Evolutionary conservation across 106 monocot species (phyloP).

Genomic region (Dendrobium huoshanense): DNA sequence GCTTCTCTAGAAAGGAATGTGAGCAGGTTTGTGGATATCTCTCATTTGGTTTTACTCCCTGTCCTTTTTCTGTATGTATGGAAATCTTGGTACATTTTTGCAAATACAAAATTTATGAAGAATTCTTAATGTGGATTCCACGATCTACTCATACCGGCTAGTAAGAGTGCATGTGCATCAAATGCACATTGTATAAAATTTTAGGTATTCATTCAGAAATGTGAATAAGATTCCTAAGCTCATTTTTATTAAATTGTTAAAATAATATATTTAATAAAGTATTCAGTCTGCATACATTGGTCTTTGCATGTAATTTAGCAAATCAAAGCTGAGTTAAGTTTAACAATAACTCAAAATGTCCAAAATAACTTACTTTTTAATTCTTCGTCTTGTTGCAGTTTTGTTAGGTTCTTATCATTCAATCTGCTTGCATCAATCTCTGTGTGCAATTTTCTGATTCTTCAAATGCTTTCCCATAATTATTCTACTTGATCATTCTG

Average conservation of each 20-base stretch:
- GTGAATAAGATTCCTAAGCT: not conserved
- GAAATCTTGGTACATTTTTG: not conserved
- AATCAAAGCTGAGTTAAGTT: not conserved
- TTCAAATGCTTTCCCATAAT: not conserved
- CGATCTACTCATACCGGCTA: not conserved
- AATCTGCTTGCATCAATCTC: not conserved
- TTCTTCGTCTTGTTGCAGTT: not conserved
- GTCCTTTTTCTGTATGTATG: not conserved
- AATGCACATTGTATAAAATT: not conserved
- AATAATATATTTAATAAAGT: not conserved
- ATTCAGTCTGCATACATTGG: not conserved
- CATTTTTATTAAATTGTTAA: not conserved
- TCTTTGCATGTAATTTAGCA: not conserved
- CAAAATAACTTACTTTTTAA: not conserved
- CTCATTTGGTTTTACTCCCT: not conserved
- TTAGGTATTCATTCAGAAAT: not conserved
- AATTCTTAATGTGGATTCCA: not conserved
- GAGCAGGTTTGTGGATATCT: constrained; percentile 58
- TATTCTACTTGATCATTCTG: not conserved
- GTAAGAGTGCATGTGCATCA: not conserved
- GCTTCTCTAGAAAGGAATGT: constrained; percentile 97
- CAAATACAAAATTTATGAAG: not conserved
- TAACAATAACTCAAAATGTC: not conserved
- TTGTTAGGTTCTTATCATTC: not conserved
- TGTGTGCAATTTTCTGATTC: not conserved